Conservation (phyloP, 1,139 yeast species). For the Kurtzmaniella natalensis region DNA sequence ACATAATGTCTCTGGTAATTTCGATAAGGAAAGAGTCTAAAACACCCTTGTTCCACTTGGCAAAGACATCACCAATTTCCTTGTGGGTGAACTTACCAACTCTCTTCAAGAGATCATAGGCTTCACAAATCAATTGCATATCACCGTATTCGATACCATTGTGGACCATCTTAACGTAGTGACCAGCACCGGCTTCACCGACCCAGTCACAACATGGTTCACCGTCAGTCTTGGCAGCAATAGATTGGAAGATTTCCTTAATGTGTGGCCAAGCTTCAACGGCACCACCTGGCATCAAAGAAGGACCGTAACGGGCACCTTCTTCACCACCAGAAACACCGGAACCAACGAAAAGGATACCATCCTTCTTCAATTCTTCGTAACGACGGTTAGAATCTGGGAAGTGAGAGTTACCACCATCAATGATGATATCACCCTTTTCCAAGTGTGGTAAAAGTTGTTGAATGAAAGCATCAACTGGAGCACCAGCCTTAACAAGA, state of each 20-base stretch:
- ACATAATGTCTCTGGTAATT: conserved; percentile 92
- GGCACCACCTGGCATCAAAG: conserved; percentile 99
- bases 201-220: conserved; percentile 99
- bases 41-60: conserved; percentile 95
- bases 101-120: conserved; percentile 93
- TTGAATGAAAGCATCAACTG: conserved; percentile 88
- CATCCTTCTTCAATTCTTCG: conserved; percentile 83
- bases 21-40: conserved; percentile 95
- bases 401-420: conserved; percentile 99
- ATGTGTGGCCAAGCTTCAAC: conserved; percentile 98
- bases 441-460: conserved; percentile 89
- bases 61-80: conserved; percentile 92
- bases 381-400: conserved; percentile 97
- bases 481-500: conserved; percentile 93
- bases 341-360: conserved; percentile 91
- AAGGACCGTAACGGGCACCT: conserved; percentile 99
- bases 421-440: conserved; percentile 96
- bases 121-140: conserved; percentile 98
- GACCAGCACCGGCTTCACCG: conserved; percentile 98
- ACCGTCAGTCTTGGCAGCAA: conserved; percentile 94
- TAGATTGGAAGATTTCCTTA: conserved; percentile 93
- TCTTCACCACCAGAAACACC: conserved; percentile 99
- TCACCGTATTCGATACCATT: conserved; percentile 99
- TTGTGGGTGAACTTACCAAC: conserved; percentile 85
- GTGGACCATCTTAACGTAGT: conserved; percentile 99